phyloP scores from a whole-genome alignment of 2,329 filamentous ascomycete genomes.

The Monosporascus sp. region DNA sequence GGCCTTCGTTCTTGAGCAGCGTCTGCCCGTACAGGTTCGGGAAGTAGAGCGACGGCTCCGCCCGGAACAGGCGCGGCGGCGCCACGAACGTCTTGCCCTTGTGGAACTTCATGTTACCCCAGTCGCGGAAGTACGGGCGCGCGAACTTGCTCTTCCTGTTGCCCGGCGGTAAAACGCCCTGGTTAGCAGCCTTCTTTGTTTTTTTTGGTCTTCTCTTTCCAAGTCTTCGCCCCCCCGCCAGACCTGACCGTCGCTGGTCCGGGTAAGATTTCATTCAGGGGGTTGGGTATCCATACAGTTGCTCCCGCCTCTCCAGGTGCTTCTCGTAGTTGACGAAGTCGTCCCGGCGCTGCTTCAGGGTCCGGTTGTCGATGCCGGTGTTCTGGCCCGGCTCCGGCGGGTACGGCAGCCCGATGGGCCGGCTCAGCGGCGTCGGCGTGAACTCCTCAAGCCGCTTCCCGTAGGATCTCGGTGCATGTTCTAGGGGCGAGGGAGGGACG shows the following conservation, averaged over 20 bases:
- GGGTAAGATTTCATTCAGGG: neutral
- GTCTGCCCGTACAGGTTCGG: conserved; percentile 85
- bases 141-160: conserved; percentile 66
- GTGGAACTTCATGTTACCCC: conserved; percentile 75
- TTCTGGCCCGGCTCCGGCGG: conserved; percentile 78
- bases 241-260: no score
- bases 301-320: conserved; percentile 68
- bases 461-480: conserved; percentile 54
- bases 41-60: conserved; percentile 81
- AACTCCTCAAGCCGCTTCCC: conserved; percentile 51
- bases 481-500: conserved; percentile 38
- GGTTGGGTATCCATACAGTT: conserved; percentile 52
- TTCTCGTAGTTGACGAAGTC: conserved; percentile 84
- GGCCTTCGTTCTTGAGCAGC: conserved; percentile 47
- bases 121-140: conserved; percentile 94
- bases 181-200: neutral
- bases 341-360: conserved; percentile 61
- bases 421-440: conserved; percentile 52
- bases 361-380: conserved; percentile 65
- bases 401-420: conserved; percentile 75
- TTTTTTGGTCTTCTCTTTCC: no score
- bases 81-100: conserved; percentile 90
- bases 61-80: conserved; percentile 77
- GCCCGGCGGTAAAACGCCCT: neutral
- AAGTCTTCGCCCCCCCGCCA: no score